These are phyloP conservation scores for Casuarina cunninghamiana DNA, from an alignment of 306 rosid genomes.

Conservation along the genomic window DNA sequence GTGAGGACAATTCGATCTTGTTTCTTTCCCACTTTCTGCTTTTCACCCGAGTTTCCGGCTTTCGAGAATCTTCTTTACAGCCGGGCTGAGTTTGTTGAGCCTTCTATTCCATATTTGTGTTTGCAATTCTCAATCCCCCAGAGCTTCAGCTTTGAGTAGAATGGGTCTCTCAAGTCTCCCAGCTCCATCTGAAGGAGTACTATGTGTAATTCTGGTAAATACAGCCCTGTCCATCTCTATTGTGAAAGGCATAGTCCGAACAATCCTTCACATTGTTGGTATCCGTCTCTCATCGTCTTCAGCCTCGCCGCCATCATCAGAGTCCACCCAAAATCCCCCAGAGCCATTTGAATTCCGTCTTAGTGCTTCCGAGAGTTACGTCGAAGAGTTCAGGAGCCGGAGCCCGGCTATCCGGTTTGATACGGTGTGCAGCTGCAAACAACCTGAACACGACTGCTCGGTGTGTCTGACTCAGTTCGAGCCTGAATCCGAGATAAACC, in stretches of 20 bases:
- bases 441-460: constrained; percentile 64
- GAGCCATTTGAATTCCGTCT: constrained; percentile 49
- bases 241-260: constrained; percentile 69
- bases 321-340: constrained; percentile 35
- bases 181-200: constrained; percentile 89
- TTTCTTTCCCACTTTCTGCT: constrained; percentile 6
- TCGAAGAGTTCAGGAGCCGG: constrained; percentile 61
- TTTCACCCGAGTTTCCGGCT: not conserved
- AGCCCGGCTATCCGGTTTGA: constrained; percentile 58
- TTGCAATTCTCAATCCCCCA: not conserved
- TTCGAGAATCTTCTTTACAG: not conserved
- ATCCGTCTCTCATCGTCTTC: constrained; percentile 58
- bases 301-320: constrained; percentile 37
- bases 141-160: constrained; percentile 23
- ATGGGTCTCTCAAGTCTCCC: constrained; percentile 98
- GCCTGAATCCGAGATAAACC: constrained; percentile 73
- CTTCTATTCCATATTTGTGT: constrained; percentile 13
- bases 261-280: constrained; percentile 69
- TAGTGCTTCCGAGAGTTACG: constrained; percentile 44
- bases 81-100: constrained; percentile 24
- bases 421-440: constrained; percentile 33
- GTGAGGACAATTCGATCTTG: constrained; percentile 2
- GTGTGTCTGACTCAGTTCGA: constrained; percentile 73
- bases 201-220: constrained; percentile 67
- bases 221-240: constrained; percentile 73